Evolutionary conservation across 23 red algal species (phyloP), one percentile per base, ranked within the genome.

Genomic region (Gracilaria vermiculophylla): DNA sequence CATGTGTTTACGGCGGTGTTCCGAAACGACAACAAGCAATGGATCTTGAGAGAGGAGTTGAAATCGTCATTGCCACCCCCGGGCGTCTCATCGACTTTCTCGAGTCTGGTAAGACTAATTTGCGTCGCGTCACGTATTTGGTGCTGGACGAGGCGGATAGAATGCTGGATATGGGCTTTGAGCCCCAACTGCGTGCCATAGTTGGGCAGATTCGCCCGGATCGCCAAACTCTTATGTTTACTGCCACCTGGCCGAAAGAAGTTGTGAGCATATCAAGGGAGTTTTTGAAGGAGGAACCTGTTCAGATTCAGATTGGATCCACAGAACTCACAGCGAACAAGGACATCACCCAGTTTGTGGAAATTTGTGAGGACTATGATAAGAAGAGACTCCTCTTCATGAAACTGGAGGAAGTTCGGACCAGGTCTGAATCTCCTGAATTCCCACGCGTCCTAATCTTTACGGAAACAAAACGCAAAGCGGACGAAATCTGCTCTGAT

Each of bases 161-260:
- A 44, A 98, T 98, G 92, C 73, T 98, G 34, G 96, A 98, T 75
- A 98, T 98, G 96, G 83, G 96, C 34, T 98, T 98, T 34, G 96
- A 98, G 69, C 92, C 92, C 36, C 96, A 98, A 71, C 67, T 98
- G 49, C 88, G 96, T 27, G 82, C 94, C 52, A 98, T 98, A 69
- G 83, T 95, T 31, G 92, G 92, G 7, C 92, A 98, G 62, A 95
- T 98, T 76, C 96, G 96, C 19, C 86, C 91, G 0, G 96, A 95
- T 64, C 92, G 96, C 19, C 96, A 98, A 40, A 98, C 92, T 6
- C 71, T 95, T 16, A 98, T 98, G 96, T 98, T 98, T 64, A 98
- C 96, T 4, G 96, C 96, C 15, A 98, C 96, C 20, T 98, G 96
- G 92, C 96, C 92, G 15, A 94, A 94, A 27, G 92, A 98, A 28